Evolutionary conservation across 2,329 filamentous ascomycete species (phyloP).

Genomic region (Colletotrichum shisoi): DNA sequence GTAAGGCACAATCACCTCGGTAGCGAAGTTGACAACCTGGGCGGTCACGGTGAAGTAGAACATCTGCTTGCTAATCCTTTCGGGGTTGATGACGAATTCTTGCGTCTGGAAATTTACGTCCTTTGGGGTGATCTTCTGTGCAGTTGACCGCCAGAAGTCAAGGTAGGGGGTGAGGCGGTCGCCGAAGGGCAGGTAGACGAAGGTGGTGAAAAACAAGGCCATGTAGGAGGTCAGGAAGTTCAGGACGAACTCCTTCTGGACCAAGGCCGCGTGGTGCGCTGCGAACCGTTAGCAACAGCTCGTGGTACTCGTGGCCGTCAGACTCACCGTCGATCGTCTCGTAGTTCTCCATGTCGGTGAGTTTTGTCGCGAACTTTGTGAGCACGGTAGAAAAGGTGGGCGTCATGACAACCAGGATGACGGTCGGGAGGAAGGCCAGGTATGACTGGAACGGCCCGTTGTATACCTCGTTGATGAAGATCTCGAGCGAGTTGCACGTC

Average conservation of each 20-base stretch:
- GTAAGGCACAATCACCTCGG: conserved; percentile 86
- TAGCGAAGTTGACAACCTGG: conserved; percentile 84
- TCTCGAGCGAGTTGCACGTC: conserved; percentile 88
- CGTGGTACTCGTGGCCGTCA: background rate
- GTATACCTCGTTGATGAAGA: conserved; percentile 95
- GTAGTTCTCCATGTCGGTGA: conserved; percentile 91
- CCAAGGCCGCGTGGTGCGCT: conserved; percentile 83
- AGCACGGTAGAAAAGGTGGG: conserved; percentile 80
- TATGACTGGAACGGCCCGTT: conserved; percentile 85
- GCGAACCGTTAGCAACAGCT: conserved; percentile 40
- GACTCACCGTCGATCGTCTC: conserved; percentile 75
- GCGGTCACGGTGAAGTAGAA: conserved; percentile 97
- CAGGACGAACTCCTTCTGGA: conserved; percentile 92
- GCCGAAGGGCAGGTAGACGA: conserved; percentile 93
- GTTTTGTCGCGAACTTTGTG: conserved; percentile 75
- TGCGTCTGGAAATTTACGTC: conserved; percentile 72
- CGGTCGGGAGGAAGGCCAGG: conserved; percentile 85
- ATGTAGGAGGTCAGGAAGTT: conserved; percentile 98
- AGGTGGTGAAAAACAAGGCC: conserved; percentile 89
- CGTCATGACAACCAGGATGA: conserved; percentile 82
- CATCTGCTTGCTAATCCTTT: conserved; percentile 85
- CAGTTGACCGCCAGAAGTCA: conserved; percentile 78
- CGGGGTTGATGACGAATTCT: conserved; percentile 82
- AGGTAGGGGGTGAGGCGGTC: conserved; percentile 84
- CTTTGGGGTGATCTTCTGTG: conserved; percentile 76